Conservation (phyloP, 2,329 filamentous ascomycete genomes). For the Lachnum nothofagi region DNA sequence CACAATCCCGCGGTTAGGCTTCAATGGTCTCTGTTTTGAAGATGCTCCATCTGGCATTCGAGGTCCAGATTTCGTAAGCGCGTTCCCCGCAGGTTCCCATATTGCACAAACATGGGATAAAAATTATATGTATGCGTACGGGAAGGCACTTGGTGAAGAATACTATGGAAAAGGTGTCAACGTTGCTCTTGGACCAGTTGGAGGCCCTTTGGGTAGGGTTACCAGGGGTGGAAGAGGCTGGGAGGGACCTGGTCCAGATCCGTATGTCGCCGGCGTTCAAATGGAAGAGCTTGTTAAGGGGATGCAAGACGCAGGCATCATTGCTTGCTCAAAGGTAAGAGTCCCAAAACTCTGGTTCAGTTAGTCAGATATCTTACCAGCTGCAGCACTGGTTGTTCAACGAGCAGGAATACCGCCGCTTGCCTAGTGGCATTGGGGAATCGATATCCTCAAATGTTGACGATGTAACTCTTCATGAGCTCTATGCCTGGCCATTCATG, state of each 20-base stretch:
- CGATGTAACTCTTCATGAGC: conserved; percentile 27
- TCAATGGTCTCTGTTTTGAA: conserved; percentile 14
- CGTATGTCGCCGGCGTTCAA: conserved; percentile 52
- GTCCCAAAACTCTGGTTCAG: neutral
- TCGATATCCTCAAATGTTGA: conserved; percentile 14
- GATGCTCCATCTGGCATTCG: conserved; percentile 21
- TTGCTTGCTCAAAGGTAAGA: conserved; percentile 54
- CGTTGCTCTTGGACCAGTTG: conserved; percentile 71
- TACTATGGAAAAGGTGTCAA: conserved; percentile 74
- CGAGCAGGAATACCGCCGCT: conserved; percentile 59
- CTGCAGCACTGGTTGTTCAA: conserved; percentile 67
- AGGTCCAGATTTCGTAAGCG: conserved; percentile 54
- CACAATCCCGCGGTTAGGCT: conserved; percentile 14
- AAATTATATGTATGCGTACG: conserved; percentile 61
- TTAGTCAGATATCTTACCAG: conserved; percentile 31
- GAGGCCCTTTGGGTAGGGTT: conserved; percentile 53
- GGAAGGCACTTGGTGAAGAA: conserved; percentile 69
- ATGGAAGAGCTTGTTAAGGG: conserved; percentile 56
- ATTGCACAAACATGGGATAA: conserved; percentile 66
- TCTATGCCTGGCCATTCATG: conserved; percentile 26
- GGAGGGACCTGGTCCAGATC: conserved; percentile 14
- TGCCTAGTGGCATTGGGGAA: neutral
- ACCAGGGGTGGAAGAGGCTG: conserved; percentile 54
- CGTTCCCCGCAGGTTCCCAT: conserved; percentile 63
- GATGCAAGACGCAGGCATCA: conserved; percentile 67